Evolutionary conservation across 441 rosid genomes (phyloP).

Genomic region (Lepidium campestre): DNA sequence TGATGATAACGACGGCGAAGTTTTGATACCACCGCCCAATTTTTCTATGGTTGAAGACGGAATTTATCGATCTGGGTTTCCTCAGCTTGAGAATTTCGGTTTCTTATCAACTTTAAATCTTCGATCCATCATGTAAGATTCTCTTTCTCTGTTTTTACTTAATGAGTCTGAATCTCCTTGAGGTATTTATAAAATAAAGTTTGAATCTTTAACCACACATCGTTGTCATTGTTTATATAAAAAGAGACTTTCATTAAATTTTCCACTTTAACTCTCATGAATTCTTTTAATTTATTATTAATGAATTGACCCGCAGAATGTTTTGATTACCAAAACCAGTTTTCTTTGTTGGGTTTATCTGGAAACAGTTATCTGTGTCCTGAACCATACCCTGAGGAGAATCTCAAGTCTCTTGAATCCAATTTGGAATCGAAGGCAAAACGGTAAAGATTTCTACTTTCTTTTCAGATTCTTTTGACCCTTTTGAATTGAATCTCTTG

Average conservation of each 20-base stretch:
- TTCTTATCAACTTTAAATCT: slow-evolving; percentile 64
- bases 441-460: slow-evolving; percentile 39
- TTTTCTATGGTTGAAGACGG: slow-evolving; percentile 84
- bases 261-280: background rate
- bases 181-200: background rate
- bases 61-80: slow-evolving; percentile 70
- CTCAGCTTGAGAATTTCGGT: slow-evolving; percentile 50
- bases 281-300: background rate
- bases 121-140: slow-evolving; percentile 65
- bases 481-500: background rate
- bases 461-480: background rate
- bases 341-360: slow-evolving; percentile 4
- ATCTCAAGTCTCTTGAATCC: slow-evolving; percentile 46
- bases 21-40: slow-evolving; percentile 50
- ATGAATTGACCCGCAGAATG: slow-evolving; percentile 10
- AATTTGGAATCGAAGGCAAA: slow-evolving; percentile 83
- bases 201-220: background rate
- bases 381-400: slow-evolving; percentile 82
- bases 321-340: background rate
- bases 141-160: background rate
- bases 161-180: background rate
- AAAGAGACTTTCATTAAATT: background rate
- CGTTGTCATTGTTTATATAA: background rate
- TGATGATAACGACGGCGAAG: slow-evolving; percentile 29
- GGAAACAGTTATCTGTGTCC: slow-evolving; percentile 83